Percentiles rank a stretch among this genome's conserved stretches.
These are phyloP conservation scores for Phytophthora syringae DNA, from an alignment of 352 stramenopile species.

Conservation along the genomic window DNA sequence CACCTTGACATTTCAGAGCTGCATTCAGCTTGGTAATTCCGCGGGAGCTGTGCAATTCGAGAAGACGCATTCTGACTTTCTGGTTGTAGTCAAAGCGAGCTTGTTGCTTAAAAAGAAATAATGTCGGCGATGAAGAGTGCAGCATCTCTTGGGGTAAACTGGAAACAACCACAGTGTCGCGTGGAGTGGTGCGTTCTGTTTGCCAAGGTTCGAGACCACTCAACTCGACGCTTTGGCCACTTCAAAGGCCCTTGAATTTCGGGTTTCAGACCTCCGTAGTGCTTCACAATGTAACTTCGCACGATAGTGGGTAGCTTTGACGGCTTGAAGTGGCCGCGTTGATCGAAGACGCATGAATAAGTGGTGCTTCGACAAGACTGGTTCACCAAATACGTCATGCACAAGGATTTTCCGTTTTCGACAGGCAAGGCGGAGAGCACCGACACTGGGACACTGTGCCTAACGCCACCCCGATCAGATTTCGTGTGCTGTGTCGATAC, in stretches of 20 bases:
- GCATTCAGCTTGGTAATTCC: not conserved
- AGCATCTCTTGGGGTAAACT: too few relatives aligned
- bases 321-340: not conserved
- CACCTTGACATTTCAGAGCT: too few relatives aligned
- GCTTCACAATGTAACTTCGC: not conserved
- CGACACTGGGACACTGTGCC: not conserved
- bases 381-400: not conserved
- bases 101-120: not conserved
- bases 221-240: not conserved
- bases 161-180: too few relatives aligned
- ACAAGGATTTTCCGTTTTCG: not conserved
- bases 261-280: not conserved
- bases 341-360: not conserved
- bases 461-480: not conserved
- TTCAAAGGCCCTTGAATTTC: not conserved
- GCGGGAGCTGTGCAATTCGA: not conserved
- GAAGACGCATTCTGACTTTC: not conserved
- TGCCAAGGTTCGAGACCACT: not conserved
- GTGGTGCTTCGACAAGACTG: not conserved
- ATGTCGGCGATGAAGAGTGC: too few relatives aligned
- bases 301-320: not conserved
- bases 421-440: not conserved
- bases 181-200: not conserved
- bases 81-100: not conserved
- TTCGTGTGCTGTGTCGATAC: not conserved